phyloP scores from a whole-genome alignment of 495 filamentous ascomycete species.

The Clohesyomyces aquaticus region DNA sequence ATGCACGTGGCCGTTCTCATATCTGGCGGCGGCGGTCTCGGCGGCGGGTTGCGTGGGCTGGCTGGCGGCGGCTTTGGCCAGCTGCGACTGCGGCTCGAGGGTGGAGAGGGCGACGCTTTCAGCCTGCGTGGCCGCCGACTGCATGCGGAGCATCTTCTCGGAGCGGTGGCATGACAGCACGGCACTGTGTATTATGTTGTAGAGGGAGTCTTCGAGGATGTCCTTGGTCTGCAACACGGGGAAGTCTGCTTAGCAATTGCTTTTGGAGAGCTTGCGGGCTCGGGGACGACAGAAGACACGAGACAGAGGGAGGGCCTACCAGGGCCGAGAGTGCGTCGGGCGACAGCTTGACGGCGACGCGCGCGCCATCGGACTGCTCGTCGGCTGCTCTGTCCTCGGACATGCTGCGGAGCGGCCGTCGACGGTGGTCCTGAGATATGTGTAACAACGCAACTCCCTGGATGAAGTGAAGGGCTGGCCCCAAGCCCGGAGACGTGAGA shows the following conservation, averaged over 20 bases:
- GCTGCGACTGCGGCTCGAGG: constrained; percentile 50
- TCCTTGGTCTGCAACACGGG: constrained; percentile 22
- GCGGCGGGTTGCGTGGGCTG: constrained; percentile 47
- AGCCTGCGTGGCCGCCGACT: constrained; percentile 61
- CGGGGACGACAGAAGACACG: too few relatives aligned
- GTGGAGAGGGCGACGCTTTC: constrained; percentile 63
- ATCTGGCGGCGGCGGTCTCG: constrained; percentile 71
- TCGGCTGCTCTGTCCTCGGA: constrained; percentile 38
- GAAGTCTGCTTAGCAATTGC: constrained; percentile 31
- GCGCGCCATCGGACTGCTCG: constrained; percentile 15
- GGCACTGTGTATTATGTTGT: constrained; percentile 51
- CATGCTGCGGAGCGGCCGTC: constrained; percentile 34
- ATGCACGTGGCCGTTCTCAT: constrained; percentile 70
- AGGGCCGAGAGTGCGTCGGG: constrained; percentile 27
- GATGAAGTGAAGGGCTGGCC: constrained; percentile 7
- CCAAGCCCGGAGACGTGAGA: constrained; percentile 11
- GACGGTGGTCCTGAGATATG: constrained; percentile 11
- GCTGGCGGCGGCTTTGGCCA: constrained; percentile 40
- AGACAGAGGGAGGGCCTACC: constrained; percentile 19
- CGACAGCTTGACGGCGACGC: constrained; percentile 19
- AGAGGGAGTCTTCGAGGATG: constrained; percentile 52
- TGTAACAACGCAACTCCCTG: too few relatives aligned
- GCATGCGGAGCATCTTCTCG: constrained; percentile 61
- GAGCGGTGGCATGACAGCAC: constrained; percentile 51
- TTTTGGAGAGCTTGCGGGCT: not conserved